Conservation (phyloP, 163 green algal species). For the Chloromonas sp. region DNA sequence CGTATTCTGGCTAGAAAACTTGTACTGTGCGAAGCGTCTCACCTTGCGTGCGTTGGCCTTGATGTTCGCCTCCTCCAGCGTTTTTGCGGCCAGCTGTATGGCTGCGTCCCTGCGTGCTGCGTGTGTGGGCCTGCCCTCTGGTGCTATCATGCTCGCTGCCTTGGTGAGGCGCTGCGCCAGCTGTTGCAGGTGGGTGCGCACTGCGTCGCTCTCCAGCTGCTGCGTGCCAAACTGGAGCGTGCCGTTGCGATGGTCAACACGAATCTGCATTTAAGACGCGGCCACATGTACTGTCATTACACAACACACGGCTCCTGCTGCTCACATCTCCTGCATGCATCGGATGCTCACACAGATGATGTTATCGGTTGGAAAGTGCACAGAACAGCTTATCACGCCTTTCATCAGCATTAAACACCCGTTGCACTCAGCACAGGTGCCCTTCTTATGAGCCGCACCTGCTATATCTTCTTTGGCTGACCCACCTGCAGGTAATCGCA, state of each 20-base stretch:
- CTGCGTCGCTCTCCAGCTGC: slow-evolving; percentile 42
- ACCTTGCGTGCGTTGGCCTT: neutral
- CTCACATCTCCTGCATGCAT: neutral
- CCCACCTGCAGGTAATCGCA: slow-evolving; percentile 69
- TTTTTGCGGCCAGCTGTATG: slow-evolving; percentile 36
- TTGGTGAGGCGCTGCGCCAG: slow-evolving; percentile 71
- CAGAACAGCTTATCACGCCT: neutral
- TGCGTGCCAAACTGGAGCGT: slow-evolving; percentile 84
- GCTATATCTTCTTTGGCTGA: too few species aligned
- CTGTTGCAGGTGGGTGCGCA: slow-evolving; percentile 22
- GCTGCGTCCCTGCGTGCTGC: slow-evolving; percentile 22
- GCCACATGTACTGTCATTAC: too few species aligned
- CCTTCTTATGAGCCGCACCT: too few species aligned
- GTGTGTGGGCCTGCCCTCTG: slow-evolving; percentile 9
- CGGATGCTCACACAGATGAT: neutral
- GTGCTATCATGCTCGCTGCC: slow-evolving; percentile 62
- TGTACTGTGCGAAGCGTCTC: too few species aligned
- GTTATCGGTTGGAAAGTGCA: neutral
- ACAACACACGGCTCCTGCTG: neutral
- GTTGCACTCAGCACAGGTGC: neutral
- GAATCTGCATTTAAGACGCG: slow-evolving; percentile 40
- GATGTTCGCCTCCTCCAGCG: slow-evolving; percentile 35
- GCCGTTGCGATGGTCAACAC: slow-evolving; percentile 85
- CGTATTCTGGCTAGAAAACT: too few species aligned
- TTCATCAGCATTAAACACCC: neutral